Base-by-base conservation (phyloP, 106 monocot genomes). In the Apostasia ramifera region DNA sequence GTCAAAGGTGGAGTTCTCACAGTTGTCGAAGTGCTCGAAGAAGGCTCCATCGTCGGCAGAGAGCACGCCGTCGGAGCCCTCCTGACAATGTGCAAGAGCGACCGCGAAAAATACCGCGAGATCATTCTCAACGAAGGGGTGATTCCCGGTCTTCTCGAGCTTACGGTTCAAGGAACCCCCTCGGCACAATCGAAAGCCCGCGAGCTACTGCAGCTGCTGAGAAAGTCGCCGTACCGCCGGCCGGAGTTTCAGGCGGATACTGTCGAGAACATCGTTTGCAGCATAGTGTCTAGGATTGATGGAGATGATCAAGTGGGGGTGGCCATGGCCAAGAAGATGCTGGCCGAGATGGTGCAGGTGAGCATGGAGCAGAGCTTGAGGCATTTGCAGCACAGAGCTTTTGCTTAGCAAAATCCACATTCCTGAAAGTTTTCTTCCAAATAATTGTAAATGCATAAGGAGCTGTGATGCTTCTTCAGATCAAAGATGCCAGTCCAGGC, bases 11-110 rank as follows among this genome's bases (percentile, higher is more conserved):
- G 91, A 12, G 91, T 95, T 12, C 83, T 95, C 6, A 41, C 95
- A 8, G 67, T 91, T 8, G 95, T 95, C 13, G 91, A 95, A 68
- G 81, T 88, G 2, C 76, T 95, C 6, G 91, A 95, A 66, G 95
- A 91, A 10, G 91, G 91, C 0, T 78, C 82, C 6, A 66, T 65
- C 8, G 47, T 64, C 7, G 63, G 79, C 51, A 68, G 62, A 64
- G 85, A 85, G 57, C 82, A 83, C 14, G 85, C 89, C 0, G 80
- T 85, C 0, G 78, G 80, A 8, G 74, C 74, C 2, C 78, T 89
- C 15, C 48, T 89, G 6, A 77, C 56, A 26, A 80, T 89, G 70
- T 85, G 85, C 45, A 63, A 78, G 71, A 85, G 74, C 42, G 84
- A 89, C 40, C 66, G 75, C 9, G 67, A 78, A 50, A 74, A 38